Conservation (phyloP, 2,329 filamentous ascomycete species). For the Aspergillus persii region DNA sequence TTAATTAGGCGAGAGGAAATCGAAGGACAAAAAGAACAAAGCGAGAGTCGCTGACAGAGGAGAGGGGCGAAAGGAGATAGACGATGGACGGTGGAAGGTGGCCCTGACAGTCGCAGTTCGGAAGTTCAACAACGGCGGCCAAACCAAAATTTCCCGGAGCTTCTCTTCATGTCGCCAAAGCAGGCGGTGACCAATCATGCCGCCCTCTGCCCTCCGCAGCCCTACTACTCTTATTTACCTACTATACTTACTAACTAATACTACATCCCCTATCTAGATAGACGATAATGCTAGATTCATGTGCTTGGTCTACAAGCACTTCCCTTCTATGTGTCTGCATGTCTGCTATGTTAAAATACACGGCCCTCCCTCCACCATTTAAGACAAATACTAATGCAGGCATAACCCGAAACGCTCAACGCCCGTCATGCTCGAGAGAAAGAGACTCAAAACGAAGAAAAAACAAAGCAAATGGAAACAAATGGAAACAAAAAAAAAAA, state of each 20-base stretch:
- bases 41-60: constrained; percentile 3
- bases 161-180: constrained; percentile 32
- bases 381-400: background rate
- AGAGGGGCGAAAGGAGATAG: constrained; percentile 18
- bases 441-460: background rate
- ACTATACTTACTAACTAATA: too few species aligned
- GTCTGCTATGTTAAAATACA: background rate
- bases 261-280: too few species aligned
- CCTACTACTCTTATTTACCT: background rate
- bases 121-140: constrained; percentile 35
- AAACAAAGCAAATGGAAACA: background rate
- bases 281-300: background rate
- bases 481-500: constrained; percentile 1
- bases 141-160: constrained; percentile 47
- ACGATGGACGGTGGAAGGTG: constrained; percentile 12
- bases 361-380: background rate
- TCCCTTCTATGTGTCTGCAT: background rate
- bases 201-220: background rate
- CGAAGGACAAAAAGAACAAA: constrained; percentile 14
- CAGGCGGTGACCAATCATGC: constrained; percentile 36
- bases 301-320: background rate
- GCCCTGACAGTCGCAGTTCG: constrained; percentile 27
- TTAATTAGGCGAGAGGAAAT: constrained; percentile 17
- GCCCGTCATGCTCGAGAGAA: background rate
- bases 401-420: background rate